phyloP scores from a whole-genome alignment of 2,329 filamentous ascomycete species.

The Neofusicoccum ribis region DNA sequence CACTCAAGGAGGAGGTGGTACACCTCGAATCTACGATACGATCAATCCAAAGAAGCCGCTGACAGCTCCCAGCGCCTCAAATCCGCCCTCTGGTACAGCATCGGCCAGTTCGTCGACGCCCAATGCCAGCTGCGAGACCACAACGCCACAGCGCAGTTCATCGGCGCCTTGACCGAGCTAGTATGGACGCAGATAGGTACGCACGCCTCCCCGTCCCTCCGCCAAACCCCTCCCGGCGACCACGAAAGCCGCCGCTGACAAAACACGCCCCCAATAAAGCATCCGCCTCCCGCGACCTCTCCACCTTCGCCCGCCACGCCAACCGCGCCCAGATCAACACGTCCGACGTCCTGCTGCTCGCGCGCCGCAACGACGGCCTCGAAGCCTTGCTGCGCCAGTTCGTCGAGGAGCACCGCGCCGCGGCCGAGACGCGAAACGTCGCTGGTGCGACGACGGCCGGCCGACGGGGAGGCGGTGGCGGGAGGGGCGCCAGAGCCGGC shows the following conservation, averaged over 20 bases:
- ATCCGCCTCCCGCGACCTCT: constrained; percentile 58
- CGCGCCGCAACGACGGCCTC: constrained; percentile 82
- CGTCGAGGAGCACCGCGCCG: constrained; percentile 53
- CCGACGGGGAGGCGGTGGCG: neutral
- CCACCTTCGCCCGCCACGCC: constrained; percentile 67
- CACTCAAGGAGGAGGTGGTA: constrained; percentile 36
- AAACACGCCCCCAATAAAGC: neutral
- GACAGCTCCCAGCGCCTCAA: constrained; percentile 46
- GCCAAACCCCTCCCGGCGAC: neutral
- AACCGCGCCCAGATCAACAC: constrained; percentile 77
- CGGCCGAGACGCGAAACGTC: constrained; percentile 19
- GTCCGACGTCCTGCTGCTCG: constrained; percentile 84
- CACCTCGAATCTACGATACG: neutral
- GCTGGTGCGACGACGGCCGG: neutral
- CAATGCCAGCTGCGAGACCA: constrained; percentile 71
- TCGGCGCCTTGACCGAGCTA: constrained; percentile 73
- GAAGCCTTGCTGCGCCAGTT: constrained; percentile 71
- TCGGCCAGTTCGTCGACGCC: constrained; percentile 73
- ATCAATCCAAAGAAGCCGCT: neutral
- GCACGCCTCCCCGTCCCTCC: constrained; percentile 20
- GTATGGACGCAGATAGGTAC: constrained; percentile 84
- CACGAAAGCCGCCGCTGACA: neutral
- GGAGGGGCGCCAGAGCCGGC: neutral
- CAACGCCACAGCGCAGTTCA: constrained; percentile 91
- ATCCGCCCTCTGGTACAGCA: constrained; percentile 43